A percentile compares a stretch with the other conserved stretches of the same genome.
These are phyloP conservation scores for Trichoderma breve DNA, from an alignment of 2,329 filamentous ascomycete species.

Conservation along the genomic window DNA sequence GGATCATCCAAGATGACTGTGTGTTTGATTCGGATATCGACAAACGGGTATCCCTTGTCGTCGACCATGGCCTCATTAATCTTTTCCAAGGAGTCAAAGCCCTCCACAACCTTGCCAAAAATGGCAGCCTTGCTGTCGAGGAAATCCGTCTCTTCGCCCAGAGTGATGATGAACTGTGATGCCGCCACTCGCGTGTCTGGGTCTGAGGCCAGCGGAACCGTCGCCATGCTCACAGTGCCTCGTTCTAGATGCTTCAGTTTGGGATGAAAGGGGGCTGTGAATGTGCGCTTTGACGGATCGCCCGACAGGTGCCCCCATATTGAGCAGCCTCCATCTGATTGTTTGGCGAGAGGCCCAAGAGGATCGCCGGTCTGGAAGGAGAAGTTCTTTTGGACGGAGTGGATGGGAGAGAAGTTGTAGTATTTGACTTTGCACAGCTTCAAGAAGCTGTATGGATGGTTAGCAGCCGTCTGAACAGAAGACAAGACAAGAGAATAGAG, in stretches of 20 bases:
- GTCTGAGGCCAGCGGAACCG: conserved; percentile 70
- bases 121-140: conserved; percentile 91
- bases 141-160: conserved; percentile 85
- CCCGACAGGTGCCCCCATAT: conserved; percentile 84
- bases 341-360: conserved; percentile 76
- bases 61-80: conserved; percentile 90
- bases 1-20: conserved; percentile 91
- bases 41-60: conserved; percentile 78
- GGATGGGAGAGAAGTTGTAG: conserved; percentile 94
- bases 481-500: conserved; percentile 24
- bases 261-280: conserved; percentile 78
- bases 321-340: conserved; percentile 88
- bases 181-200: conserved; percentile 79
- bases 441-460: conserved; percentile 67
- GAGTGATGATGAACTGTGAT: conserved; percentile 91
- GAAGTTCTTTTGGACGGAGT: conserved; percentile 91
- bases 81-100: conserved; percentile 89
- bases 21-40: conserved; percentile 93
- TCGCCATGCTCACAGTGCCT: conserved; percentile 98
- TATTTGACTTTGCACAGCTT: conserved; percentile 99
- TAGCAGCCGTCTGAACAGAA: not conserved
- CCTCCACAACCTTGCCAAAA: conserved; percentile 93
- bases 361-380: conserved; percentile 96
- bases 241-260: conserved; percentile 86
- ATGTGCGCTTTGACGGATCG: conserved; percentile 67